These are phyloP conservation scores for Escovopsis weberi DNA, from an alignment of 2,329 filamentous ascomycete species.

Conservation along the genomic window DNA sequence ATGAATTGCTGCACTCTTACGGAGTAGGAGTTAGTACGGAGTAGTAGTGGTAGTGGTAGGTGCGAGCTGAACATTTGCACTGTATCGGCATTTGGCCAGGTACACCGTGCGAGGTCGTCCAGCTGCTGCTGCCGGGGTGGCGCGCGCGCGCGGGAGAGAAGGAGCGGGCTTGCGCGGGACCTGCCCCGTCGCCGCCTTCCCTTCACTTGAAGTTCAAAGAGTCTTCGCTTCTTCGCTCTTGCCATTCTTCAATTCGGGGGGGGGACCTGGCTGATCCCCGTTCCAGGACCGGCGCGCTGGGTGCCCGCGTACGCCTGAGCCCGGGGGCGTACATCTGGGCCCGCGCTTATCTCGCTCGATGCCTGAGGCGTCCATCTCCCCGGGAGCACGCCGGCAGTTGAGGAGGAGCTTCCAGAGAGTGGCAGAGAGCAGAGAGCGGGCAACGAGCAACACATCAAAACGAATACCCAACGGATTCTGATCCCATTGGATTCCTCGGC, in stretches of 20 bases:
- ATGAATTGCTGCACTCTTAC: too few relatives aligned
- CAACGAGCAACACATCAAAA: too few relatives aligned
- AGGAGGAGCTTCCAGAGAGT: too few relatives aligned
- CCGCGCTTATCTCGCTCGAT: constrained; percentile 6
- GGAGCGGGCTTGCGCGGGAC: constrained; percentile 1
- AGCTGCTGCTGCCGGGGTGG: background rate
- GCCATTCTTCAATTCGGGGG: constrained; percentile 1
- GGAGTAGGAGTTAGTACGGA: too few relatives aligned
- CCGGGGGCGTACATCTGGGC: constrained; percentile 13
- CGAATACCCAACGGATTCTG: too few relatives aligned
- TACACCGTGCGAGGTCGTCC: constrained; percentile 3
- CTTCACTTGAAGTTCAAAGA: background rate
- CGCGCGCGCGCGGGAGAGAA: background rate
- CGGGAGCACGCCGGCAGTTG: too few relatives aligned
- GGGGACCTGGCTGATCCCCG: constrained; percentile 5
- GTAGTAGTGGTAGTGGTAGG: too few relatives aligned
- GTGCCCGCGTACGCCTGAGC: constrained; percentile 13
- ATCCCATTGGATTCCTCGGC: too few relatives aligned
- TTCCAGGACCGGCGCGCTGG: constrained; percentile 4
- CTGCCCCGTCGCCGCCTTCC: too few relatives aligned
- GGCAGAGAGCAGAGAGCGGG: too few relatives aligned
- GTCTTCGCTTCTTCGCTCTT: too few relatives aligned
- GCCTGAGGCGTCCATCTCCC: constrained; percentile 16
- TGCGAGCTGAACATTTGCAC: too few relatives aligned
- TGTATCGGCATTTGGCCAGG: background rate